Evolutionary conservation across 1,284 basidiomycete species (phyloP).

Genomic region (Tilletiopsis washingtonensis): DNA sequence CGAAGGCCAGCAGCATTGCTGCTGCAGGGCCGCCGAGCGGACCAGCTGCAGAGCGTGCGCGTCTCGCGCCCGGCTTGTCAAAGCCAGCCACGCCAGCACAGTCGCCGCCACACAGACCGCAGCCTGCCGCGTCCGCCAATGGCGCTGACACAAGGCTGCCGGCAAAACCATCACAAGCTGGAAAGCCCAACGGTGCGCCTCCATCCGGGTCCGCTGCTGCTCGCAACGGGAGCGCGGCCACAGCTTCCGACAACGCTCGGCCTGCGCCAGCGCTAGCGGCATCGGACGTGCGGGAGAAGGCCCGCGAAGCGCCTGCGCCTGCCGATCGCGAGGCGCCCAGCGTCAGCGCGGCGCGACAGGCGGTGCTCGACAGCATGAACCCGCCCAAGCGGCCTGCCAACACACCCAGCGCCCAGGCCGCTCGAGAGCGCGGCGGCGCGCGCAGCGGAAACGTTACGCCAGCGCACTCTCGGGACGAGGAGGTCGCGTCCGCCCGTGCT

Average conservation of each 20-base stretch:
- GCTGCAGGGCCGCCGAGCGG: not conserved
- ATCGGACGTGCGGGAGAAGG: not conserved
- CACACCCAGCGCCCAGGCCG: conserved; percentile 9
- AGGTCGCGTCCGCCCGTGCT: not conserved
- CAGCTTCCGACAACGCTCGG: not conserved
- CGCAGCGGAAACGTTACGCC: not conserved
- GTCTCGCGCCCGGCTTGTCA: not conserved
- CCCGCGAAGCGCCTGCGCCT: not conserved
- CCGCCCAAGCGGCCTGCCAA: conserved; percentile 8
- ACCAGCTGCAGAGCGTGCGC: not conserved
- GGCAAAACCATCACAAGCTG: no score
- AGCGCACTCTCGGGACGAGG: not conserved
- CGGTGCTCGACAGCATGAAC: conserved; percentile 13
- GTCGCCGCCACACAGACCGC: no score
- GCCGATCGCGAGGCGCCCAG: not conserved
- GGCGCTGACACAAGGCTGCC: no score
- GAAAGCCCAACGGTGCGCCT: not conserved
- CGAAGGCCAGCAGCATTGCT: no score
- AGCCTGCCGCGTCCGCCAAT: no score
- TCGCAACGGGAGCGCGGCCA: not conserved
- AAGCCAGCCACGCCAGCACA: not conserved
- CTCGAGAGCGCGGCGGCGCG: conserved; percentile 4
- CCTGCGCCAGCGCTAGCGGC: not conserved
- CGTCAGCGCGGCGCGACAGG: conserved; percentile 10
- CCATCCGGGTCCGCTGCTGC: not conserved